These are phyloP conservation scores for Fusarium sp. DNA, from an alignment of 2,329 filamentous ascomycete species.

Conservation along the genomic window DNA sequence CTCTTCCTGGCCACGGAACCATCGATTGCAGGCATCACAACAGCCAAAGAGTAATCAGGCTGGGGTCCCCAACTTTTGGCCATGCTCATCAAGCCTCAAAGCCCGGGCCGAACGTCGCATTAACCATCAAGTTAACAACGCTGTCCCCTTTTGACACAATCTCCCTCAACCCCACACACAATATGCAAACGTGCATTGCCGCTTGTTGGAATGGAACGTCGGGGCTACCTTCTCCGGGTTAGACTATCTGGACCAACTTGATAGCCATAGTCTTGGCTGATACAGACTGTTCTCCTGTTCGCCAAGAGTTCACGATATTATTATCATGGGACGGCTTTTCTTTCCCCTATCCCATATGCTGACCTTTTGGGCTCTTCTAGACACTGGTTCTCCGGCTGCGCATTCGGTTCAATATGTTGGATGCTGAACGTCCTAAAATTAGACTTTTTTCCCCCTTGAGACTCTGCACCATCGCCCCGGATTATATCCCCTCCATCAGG, in stretches of 20 bases:
- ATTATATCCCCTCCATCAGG: constrained; percentile 15
- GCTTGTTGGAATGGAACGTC: constrained; percentile 33
- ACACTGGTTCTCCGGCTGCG: constrained; percentile 22
- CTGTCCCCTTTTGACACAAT: constrained; percentile 27
- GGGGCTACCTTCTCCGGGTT: constrained; percentile 22
- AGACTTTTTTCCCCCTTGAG: background rate
- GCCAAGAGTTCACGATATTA: constrained; percentile 28
- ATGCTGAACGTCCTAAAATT: constrained; percentile 11
- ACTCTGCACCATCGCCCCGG: constrained; percentile 5
- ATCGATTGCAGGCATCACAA: constrained; percentile 23
- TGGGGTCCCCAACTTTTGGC: constrained; percentile 41
- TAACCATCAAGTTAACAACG: constrained; percentile 15
- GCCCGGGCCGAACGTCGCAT: constrained; percentile 28
- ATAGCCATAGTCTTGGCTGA: constrained; percentile 10
- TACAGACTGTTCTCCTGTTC: constrained; percentile 11
- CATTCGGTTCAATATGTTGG: background rate
- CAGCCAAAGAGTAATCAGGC: constrained; percentile 11
- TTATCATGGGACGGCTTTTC: constrained; percentile 18
- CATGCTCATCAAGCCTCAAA: background rate
- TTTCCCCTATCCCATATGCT: constrained; percentile 12
- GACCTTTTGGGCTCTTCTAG: constrained; percentile 9
- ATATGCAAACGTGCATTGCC: constrained; percentile 40
- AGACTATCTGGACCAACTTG: constrained; percentile 16
- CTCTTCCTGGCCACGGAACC: constrained; percentile 13
- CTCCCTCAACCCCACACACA: constrained; percentile 38